Evolutionary conservation across 805 yeast species (phyloP).

Genomic region (Kodamaea jinghongensis): DNA sequence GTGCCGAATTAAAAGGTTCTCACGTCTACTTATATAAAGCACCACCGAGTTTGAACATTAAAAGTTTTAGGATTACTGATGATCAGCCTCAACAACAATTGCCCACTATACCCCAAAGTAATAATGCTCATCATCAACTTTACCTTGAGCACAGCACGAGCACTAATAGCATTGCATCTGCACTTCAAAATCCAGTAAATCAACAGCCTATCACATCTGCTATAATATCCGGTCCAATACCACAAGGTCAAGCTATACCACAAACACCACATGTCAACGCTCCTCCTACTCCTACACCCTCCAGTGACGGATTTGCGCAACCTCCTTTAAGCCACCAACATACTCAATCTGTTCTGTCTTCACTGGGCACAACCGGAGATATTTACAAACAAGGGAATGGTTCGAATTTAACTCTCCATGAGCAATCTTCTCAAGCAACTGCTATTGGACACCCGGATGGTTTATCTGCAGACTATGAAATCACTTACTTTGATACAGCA

Average conservation of each 20-base stretch:
- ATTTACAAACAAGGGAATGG: slow-evolving; percentile 17
- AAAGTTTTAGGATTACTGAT: slow-evolving; percentile 22
- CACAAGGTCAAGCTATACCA: slow-evolving; percentile 2
- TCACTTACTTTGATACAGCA: slow-evolving; percentile 24
- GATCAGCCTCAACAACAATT: slow-evolving; percentile 10
- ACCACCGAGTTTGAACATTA: slow-evolving; percentile 44
- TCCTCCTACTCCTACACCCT: slow-evolving; percentile 2
- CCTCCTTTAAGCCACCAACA: not conserved
- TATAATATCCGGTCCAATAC: not conserved
- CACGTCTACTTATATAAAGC: slow-evolving; percentile 59
- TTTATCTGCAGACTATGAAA: slow-evolving; percentile 10
- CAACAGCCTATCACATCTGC: slow-evolving; percentile 3
- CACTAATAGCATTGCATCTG: slow-evolving; percentile 2
- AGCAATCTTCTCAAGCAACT: slow-evolving; percentile 8
- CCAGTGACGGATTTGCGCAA: slow-evolving; percentile 1
- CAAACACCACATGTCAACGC: slow-evolving; percentile 3
- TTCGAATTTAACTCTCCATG: slow-evolving; percentile 15
- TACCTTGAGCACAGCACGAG: slow-evolving; percentile 3
- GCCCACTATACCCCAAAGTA: not conserved
- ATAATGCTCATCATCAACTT: not conserved
- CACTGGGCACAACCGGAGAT: slow-evolving; percentile 11
- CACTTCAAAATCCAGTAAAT: not conserved
- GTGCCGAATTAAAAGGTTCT: slow-evolving; percentile 72
- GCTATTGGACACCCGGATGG: slow-evolving; percentile 1
- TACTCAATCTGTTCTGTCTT: not conserved